Evolutionary conservation across 768 basidiomycete species (phyloP).

Genomic region (Gymnopilus junonius): DNA sequence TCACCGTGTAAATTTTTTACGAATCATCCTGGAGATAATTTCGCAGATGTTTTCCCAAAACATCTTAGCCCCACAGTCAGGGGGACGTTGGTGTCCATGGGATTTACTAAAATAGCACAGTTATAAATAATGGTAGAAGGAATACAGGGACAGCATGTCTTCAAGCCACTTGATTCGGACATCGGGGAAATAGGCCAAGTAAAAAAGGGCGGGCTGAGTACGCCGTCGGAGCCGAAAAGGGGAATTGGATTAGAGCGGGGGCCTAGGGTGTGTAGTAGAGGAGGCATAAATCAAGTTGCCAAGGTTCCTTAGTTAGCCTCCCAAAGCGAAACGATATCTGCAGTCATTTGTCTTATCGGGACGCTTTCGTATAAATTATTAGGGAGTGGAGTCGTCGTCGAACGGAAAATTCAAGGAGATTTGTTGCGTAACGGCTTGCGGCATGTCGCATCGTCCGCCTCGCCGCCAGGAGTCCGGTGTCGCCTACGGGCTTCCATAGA

Average conservation of each 20-base stretch:
- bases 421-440: neutral
- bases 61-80: neutral
- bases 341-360: no score
- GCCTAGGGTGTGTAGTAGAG: no score
- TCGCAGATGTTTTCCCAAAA: neutral
- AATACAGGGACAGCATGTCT: neutral
- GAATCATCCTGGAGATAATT: neutral
- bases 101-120: neutral
- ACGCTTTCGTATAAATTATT: no score
- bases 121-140: neutral
- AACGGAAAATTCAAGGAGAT: neutral
- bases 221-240: neutral
- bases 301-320: no score
- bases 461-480: neutral
- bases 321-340: no score
- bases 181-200: constrained; percentile 4
- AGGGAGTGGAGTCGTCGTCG: neutral
- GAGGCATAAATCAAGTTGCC: no score
- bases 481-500: neutral
- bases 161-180: constrained; percentile 3
- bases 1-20: neutral
- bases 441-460: neutral
- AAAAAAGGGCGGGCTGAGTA: neutral
- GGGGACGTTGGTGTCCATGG: neutral
- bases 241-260: neutral